These are phyloP conservation scores for Waltiozyma sp. DNA, from an alignment of 1,139 yeast species.

Conservation along the genomic window DNA sequence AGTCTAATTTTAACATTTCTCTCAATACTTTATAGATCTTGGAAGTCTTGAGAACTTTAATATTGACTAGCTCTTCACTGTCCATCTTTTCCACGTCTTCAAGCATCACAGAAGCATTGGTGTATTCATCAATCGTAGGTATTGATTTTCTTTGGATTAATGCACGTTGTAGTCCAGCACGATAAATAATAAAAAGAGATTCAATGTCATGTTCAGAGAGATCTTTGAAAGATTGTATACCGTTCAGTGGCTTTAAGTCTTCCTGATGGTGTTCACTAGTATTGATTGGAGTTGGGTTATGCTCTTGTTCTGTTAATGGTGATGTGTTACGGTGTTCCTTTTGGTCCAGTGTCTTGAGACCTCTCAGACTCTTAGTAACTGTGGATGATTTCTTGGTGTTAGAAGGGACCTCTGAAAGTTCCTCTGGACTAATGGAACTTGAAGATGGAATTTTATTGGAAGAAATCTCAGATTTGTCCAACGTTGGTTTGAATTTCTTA, in stretches of 20 bases:
- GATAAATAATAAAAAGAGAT: conserved; percentile 9
- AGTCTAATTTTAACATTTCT: conserved; percentile 32
- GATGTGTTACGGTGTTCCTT: not conserved
- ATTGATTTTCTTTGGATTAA: conserved; percentile 14
- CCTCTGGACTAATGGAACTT: too few species aligned
- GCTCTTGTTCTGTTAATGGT: not conserved
- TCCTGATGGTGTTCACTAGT: not conserved
- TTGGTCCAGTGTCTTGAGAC: not conserved
- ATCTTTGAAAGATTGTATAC: not conserved
- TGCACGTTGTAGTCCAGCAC: conserved; percentile 21
- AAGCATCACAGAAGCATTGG: conserved; percentile 32
- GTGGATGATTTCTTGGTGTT: not conserved
- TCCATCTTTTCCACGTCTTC: conserved; percentile 35
- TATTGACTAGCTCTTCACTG: conserved; percentile 25
- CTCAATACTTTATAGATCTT: conserved; percentile 44
- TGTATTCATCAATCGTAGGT: conserved; percentile 31
- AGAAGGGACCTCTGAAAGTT: too few species aligned
- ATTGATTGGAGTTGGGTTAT: not conserved
- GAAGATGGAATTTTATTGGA: not conserved
- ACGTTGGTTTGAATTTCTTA: too few species aligned
- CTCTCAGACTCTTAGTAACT: not conserved
- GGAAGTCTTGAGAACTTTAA: conserved; percentile 27
- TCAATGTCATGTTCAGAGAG: not conserved
- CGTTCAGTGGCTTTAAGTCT: not conserved
- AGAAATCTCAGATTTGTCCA: not conserved